These are phyloP conservation scores for Eucalyptus caleyi DNA, from an alignment of 345 rosid genomes.

Conservation along the genomic window DNA sequence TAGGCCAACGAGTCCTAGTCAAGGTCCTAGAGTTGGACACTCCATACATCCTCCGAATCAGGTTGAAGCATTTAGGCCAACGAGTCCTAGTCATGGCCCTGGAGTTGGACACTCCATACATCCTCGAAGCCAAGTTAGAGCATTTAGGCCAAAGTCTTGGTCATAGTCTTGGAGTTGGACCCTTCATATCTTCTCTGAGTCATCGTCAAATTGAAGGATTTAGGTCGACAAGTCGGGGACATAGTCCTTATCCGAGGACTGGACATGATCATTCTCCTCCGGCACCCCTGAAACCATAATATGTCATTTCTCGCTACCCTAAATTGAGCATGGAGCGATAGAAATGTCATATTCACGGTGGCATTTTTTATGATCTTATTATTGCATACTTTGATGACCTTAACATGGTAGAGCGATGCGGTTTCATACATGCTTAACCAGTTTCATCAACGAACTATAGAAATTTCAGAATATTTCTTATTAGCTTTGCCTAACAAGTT, in stretches of 20 bases:
- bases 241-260: neutral
- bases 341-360: neutral
- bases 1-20: too few species aligned
- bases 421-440: neutral
- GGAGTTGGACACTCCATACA: neutral
- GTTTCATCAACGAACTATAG: neutral
- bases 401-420: neutral
- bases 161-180: neutral
- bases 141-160: neutral
- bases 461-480: neutral
- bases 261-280: neutral
- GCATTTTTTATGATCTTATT: neutral
- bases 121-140: neutral
- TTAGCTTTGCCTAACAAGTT: neutral
- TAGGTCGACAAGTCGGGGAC: neutral
- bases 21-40: neutral
- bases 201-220: neutral
- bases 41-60: neutral
- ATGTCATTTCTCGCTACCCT: neutral
- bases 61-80: neutral
- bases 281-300: neutral
- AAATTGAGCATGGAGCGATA: neutral
- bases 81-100: neutral
- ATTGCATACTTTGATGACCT: neutral
- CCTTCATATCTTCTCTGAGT: neutral